Evolutionary conservation across 371 early-diverging fungal genomes (phyloP).

Genomic region (Actinomortierella wolfii): DNA sequence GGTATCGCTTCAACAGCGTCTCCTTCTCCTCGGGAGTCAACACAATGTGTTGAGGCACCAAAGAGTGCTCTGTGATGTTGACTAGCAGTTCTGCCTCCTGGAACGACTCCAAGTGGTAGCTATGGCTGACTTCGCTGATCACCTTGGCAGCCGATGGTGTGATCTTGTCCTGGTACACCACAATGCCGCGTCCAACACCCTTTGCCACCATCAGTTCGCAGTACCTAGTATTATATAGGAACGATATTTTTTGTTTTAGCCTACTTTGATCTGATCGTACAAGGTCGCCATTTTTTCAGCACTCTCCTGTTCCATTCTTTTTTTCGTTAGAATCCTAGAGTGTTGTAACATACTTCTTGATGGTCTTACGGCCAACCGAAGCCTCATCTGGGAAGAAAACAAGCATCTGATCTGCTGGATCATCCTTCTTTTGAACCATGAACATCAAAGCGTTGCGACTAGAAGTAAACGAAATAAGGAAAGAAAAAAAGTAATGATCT

Average conservation of each 20-base stretch:
- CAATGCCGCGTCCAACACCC: conserved; percentile 81
- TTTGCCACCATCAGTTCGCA: conserved; percentile 86
- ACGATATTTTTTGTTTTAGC: conserved; percentile 1
- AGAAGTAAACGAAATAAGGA: conserved; percentile 9
- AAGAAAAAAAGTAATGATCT: conserved; percentile 1
- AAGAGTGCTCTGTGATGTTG: conserved; percentile 97
- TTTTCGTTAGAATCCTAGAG: background rate
- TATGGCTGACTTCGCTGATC: conserved; percentile 55
- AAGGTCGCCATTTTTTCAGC: background rate
- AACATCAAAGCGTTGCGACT: conserved; percentile 86
- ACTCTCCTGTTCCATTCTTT: background rate
- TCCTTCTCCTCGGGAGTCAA: conserved; percentile 91
- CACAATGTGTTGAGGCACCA: conserved; percentile 97
- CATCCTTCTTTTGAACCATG: conserved; percentile 83
- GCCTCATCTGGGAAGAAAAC: conserved; percentile 93
- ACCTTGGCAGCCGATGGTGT: conserved; percentile 92
- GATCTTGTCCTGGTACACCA: conserved; percentile 83
- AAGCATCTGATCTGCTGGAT: conserved; percentile 83
- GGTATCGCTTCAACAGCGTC: conserved; percentile 90
- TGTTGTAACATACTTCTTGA: conserved; percentile 76
- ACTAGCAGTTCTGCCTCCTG: conserved; percentile 95
- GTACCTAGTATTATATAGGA: too few species aligned
- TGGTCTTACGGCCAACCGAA: conserved; percentile 91
- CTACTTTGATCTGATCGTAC: background rate
- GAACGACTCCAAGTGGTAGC: conserved; percentile 93